These are phyloP conservation scores for Ustilago nuda DNA, from an alignment of 1,284 basidiomycete species.

Conservation along the genomic window DNA sequence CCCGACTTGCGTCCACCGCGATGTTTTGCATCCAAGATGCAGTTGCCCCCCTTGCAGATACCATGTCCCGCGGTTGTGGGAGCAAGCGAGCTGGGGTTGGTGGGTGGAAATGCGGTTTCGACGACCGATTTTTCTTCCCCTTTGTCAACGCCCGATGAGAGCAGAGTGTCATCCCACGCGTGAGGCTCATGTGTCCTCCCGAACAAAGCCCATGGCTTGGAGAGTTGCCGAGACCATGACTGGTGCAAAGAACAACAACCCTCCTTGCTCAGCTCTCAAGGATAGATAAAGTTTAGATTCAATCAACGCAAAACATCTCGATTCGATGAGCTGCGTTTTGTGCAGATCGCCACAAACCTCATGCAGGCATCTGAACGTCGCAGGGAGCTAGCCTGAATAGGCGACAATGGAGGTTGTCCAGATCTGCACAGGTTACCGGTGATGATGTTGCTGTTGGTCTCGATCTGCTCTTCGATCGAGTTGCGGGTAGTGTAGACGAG, in stretches of 20 bases:
- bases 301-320: neutral
- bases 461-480: neutral
- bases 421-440: neutral
- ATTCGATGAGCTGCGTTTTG: neutral
- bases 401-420: neutral
- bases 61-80: slow-evolving; percentile 17
- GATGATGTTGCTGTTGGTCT: neutral
- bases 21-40: neutral
- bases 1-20: neutral
- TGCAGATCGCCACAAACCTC: neutral
- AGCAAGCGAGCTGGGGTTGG: neutral
- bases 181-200: too few species aligned
- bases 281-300: neutral
- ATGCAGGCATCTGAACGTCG: neutral
- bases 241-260: too few species aligned
- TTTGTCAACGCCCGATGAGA: neutral
- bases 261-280: too few species aligned
- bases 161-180: neutral
- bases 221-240: too few species aligned
- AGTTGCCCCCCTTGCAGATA: slow-evolving; percentile 20
- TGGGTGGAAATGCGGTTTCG: slow-evolving; percentile 24
- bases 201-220: too few species aligned
- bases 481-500: too few species aligned
- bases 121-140: slow-evolving; percentile 25
- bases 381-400: neutral